Base-by-base conservation (phyloP, 805 yeast genomes). In the Kluyveromyces nonfermentans region DNA sequence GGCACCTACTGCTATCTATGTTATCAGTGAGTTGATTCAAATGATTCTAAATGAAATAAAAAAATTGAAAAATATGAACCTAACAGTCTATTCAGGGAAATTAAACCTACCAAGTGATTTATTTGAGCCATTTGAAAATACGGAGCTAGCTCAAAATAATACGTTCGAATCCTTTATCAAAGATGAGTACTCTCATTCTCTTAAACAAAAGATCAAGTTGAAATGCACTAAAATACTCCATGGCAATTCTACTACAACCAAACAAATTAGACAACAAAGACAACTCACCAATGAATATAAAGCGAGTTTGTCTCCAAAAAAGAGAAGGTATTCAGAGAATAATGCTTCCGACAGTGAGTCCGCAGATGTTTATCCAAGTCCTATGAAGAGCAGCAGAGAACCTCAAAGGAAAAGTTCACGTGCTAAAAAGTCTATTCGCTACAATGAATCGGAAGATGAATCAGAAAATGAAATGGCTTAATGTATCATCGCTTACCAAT, bases 51-150 rank as follows among this genome's bases (percentile, higher is more conserved):
- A 79, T 43, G 77, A 74, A 44, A 63, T 77, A 19, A 75, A 80
- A 35, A 80, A 74, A 19, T 54, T 63, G 19, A 78, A 73, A 52
- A 71, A 70, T 37, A 86, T 95, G 95, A 73, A 74, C 18, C 68
- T 84, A 44, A 75, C 80, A 19, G 78, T 88, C 0, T 88, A 89
- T 78, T 94, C 95, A 0, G 94, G 90, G 1, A 83, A 81, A 53
- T 60, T 83, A 15, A 74, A 76, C 16, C 60, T 87, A 16, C 81
- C 90, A 0, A 63, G 71, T n/a, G 96, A 87, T 55, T 57, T 85
- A 7, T 86, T 73, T 61, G 65, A 70, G n/a, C 77, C 84, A 1
- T 77, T 82, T 70, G 66, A 68, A 7, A 68, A 74, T n/a, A 57
- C 74, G 2, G 64, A 68, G 14, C 82, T 78, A 47, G 82, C 86